Evolutionary conservation across 140 eudicot genomes (phyloP).

Genomic region (Ambrosia hybrid): DNA sequence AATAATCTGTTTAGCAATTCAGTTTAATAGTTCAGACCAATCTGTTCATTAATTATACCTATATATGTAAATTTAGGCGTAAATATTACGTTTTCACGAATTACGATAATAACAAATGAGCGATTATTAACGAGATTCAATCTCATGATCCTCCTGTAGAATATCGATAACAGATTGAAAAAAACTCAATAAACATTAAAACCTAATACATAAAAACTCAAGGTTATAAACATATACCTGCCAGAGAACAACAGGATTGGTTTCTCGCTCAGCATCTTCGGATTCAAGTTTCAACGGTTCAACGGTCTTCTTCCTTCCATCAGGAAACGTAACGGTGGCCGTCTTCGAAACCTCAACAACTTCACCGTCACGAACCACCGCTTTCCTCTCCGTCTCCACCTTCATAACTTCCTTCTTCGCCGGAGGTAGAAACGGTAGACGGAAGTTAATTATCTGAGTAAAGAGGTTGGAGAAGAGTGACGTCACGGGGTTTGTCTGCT

Average conservation of each 20-base stretch:
- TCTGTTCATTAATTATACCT: neutral
- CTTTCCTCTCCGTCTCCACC: slow-evolving; percentile 42
- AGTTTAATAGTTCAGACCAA: slow-evolving; percentile 5
- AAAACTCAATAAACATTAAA: neutral
- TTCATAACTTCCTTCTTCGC: slow-evolving; percentile 30
- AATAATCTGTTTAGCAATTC: neutral
- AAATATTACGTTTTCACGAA: slow-evolving; percentile 3
- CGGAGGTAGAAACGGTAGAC: slow-evolving; percentile 27
- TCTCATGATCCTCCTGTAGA: too few relatives aligned
- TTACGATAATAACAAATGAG: slow-evolving; percentile 7
- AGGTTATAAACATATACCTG: slow-evolving; percentile 47
- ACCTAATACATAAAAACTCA: neutral
- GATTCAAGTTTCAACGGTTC: slow-evolving; percentile 57
- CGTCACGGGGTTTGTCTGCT: slow-evolving; percentile 34
- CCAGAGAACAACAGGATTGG: slow-evolving; percentile 76
- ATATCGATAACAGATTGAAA: neutral
- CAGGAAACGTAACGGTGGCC: slow-evolving; percentile 40
- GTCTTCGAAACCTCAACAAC: slow-evolving; percentile 33
- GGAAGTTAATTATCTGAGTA: slow-evolving; percentile 34
- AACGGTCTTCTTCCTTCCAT: slow-evolving; percentile 20
- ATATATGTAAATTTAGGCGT: neutral
- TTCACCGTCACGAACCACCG: slow-evolving; percentile 32
- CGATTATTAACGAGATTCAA: slow-evolving; percentile 6
- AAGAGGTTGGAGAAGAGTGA: slow-evolving; percentile 37
- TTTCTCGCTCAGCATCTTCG: slow-evolving; percentile 46